Evolutionary conservation across 441 rosid genomes (phyloP).

Genomic region (Breynia disticha): DNA sequence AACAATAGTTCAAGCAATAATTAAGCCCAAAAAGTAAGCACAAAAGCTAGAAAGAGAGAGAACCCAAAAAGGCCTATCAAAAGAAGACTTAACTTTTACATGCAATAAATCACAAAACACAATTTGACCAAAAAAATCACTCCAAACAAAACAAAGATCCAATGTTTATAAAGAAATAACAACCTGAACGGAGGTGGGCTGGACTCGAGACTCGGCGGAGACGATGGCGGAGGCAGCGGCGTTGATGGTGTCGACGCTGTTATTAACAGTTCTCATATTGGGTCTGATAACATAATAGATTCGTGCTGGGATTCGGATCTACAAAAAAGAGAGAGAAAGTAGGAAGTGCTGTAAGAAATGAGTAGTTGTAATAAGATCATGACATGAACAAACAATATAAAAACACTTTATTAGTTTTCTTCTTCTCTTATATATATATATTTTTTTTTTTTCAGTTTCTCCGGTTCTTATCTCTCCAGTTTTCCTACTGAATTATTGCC

Average conservation of each 20-base stretch:
- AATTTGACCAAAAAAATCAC: neutral
- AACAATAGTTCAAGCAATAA: too few species aligned
- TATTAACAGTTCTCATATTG: constrained; percentile 41
- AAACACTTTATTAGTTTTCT: neutral
- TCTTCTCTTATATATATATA: constrained; percentile 4
- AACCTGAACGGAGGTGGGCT: constrained; percentile 58
- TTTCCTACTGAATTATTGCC: constrained; percentile 21
- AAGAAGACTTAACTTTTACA: too few species aligned
- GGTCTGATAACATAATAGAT: constrained; percentile 25
- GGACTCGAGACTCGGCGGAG: constrained; percentile 74
- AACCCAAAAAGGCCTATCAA: too few species aligned
- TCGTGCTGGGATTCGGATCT: constrained; percentile 16
- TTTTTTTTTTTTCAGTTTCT: constrained; percentile 8
- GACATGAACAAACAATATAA: neutral
- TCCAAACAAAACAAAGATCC: constrained; percentile 17
- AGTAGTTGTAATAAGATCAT: neutral
- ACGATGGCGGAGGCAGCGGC: constrained; percentile 95
- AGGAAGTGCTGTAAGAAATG: neutral
- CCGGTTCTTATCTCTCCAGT: constrained; percentile 30
- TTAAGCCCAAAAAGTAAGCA: too few species aligned
- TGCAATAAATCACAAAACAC: too few species aligned
- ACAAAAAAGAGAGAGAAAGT: constrained; percentile 4
- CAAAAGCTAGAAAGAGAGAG: too few species aligned
- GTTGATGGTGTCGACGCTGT: constrained; percentile 71
- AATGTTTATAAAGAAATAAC: constrained; percentile 9